phyloP scores from a whole-genome alignment of 164 flowering plant genomes.

The Akebia trifoliata region DNA sequence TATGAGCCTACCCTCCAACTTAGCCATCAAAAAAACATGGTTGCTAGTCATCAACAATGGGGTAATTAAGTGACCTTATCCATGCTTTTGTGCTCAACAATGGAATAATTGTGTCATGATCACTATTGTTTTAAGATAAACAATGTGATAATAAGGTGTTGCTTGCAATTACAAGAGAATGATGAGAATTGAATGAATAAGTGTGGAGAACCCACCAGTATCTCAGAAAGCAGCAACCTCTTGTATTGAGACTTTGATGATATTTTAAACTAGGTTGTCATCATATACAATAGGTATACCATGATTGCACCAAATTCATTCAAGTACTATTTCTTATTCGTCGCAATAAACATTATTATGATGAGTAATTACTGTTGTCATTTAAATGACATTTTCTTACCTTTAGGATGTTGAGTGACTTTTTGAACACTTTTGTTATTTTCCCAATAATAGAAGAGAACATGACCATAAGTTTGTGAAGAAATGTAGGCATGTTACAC shows the following conservation, averaged over 20 bases:
- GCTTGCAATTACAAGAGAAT: no score
- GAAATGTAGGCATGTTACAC: no score
- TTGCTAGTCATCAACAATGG: conserved; percentile 52
- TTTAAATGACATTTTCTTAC: no score
- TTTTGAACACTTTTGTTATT: conserved; percentile 27
- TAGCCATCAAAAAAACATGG: conserved; percentile 42
- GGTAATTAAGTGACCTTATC: conserved; percentile 45
- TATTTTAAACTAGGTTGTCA: no score
- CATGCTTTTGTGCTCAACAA: conserved; percentile 42
- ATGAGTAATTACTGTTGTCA: no score
- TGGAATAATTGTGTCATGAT: conserved; percentile 43
- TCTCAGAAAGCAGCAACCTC: no score
- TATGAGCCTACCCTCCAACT: conserved; percentile 59
- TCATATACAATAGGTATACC: not conserved
- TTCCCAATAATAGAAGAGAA: no score
- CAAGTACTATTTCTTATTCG: conserved; percentile 15
- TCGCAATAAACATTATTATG: no score
- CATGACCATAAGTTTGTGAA: conserved; percentile 26
- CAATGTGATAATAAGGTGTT: no score
- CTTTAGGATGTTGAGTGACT: conserved; percentile 34
- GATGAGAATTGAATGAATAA: no score
- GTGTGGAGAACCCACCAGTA: no score
- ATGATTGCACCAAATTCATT: conserved; percentile 24
- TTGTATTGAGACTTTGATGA: no score
- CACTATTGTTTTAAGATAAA: conserved; percentile 35